Evolutionary conservation across 2,329 filamentous ascomycete genomes (phyloP).

Genomic region (Talaromyces sp.): DNA sequence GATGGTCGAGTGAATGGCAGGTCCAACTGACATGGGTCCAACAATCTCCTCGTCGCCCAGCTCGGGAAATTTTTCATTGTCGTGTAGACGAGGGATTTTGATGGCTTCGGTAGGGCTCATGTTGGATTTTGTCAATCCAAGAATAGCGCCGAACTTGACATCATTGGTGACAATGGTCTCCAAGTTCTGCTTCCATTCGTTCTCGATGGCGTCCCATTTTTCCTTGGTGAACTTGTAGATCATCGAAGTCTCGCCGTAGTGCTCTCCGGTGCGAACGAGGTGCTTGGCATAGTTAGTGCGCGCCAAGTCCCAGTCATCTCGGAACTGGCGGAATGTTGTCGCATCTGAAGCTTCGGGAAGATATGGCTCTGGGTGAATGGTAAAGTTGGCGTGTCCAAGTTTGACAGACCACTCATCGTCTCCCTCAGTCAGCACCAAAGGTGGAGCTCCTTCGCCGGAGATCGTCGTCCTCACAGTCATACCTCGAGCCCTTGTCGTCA

Average conservation of each 20-base stretch:
- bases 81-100: slow-evolving; percentile 42
- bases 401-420: slow-evolving; percentile 79
- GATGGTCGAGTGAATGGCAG: slow-evolving; percentile 43
- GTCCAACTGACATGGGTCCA: slow-evolving; percentile 71
- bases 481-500: slow-evolving; percentile 54
- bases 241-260: slow-evolving; percentile 86
- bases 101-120: slow-evolving; percentile 50
- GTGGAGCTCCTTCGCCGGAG: slow-evolving; percentile 48
- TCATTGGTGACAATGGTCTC: slow-evolving; percentile 60
- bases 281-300: slow-evolving; percentile 86
- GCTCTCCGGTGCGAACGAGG: slow-evolving; percentile 79
- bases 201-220: slow-evolving; percentile 82
- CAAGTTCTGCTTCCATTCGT: slow-evolving; percentile 68
- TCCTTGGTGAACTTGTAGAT: slow-evolving; percentile 80
- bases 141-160: slow-evolving; percentile 32
- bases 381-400: slow-evolving; percentile 91
- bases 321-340: slow-evolving; percentile 61
- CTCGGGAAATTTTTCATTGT: slow-evolving; percentile 77
- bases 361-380: slow-evolving; percentile 79
- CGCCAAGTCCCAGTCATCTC: slow-evolving; percentile 77
- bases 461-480: slow-evolving; percentile 38
- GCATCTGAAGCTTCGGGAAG: slow-evolving; percentile 61
- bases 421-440: slow-evolving; percentile 61
- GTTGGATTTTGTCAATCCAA: slow-evolving; percentile 39
- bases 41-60: slow-evolving; percentile 90